phyloP scores from a whole-genome alignment of 164 flowering plant species.

The Macadamia tetraphylla region DNA sequence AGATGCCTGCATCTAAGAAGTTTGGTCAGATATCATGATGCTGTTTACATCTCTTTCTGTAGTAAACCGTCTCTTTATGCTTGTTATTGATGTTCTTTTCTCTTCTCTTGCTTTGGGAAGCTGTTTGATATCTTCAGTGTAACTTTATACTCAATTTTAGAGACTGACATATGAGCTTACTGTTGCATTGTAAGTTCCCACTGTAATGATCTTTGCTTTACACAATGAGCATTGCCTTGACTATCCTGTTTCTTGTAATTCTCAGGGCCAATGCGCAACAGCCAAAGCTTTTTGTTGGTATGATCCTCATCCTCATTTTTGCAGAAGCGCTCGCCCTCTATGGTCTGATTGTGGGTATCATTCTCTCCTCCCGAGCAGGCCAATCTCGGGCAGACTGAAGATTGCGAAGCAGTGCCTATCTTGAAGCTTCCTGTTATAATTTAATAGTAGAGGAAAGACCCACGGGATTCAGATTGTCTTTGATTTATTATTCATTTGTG shows the following conservation, averaged over 20 bases:
- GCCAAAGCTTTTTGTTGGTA: slow-evolving; percentile 51
- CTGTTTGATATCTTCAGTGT: no score
- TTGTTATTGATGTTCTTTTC: no score
- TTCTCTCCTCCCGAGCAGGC: slow-evolving; percentile 59
- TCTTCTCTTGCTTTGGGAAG: no score
- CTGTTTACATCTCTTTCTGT: no score
- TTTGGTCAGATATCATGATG: no score
- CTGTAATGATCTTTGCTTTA: no score
- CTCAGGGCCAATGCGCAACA: slow-evolving; percentile 62
- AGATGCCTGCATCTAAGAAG: no score
- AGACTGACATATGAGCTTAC: no score
- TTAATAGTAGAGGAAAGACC: neutral
- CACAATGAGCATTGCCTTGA: neutral
- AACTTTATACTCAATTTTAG: no score
- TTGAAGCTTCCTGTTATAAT: neutral
- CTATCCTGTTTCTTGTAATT: slow-evolving; percentile 4
- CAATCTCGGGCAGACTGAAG: slow-evolving; percentile 51
- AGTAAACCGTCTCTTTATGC: no score
- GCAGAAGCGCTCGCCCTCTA: slow-evolving; percentile 43
- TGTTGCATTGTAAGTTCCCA: no score
- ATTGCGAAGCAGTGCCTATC: neutral
- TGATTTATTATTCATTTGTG: neutral
- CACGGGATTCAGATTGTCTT: neutral
- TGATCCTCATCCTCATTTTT: slow-evolving; percentile 36
- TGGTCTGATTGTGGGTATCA: slow-evolving; percentile 35